Evolutionary conservation across 495 filamentous ascomycete species (phyloP).

Genomic region (Neurospora sp.): DNA sequence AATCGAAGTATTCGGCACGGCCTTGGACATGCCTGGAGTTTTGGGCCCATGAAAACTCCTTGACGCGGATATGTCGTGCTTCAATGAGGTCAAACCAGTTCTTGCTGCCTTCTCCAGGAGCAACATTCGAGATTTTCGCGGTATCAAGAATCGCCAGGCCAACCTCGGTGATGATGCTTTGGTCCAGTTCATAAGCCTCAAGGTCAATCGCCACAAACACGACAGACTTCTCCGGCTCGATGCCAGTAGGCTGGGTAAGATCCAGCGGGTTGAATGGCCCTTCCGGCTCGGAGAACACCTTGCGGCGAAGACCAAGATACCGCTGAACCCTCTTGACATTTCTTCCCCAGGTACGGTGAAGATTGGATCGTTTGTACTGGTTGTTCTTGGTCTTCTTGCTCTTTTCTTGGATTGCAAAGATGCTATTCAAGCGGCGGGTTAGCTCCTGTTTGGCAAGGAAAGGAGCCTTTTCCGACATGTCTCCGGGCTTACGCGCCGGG

Average conservation of each 20-base stretch:
- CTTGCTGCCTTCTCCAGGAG: conserved; percentile 48
- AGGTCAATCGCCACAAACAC: conserved; percentile 74
- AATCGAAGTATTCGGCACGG: conserved; percentile 65
- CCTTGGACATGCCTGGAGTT: conserved; percentile 60
- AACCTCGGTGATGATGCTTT: conserved; percentile 64
- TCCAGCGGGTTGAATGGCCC: conserved; percentile 2
- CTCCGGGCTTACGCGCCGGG: conserved; percentile 13
- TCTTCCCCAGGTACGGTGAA: conserved; percentile 36
- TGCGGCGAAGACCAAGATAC: conserved; percentile 54
- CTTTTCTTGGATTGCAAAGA: conserved; percentile 8
- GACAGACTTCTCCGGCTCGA: conserved; percentile 36
- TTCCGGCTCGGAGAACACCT: neutral
- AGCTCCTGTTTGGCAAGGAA: conserved; percentile 7
- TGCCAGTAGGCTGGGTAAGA: conserved; percentile 21
- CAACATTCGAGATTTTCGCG: conserved; percentile 35
- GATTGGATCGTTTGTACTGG: conserved; percentile 29
- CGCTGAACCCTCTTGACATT: conserved; percentile 52
- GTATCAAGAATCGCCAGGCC: conserved; percentile 80
- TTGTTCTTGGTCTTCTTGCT: conserved; percentile 33
- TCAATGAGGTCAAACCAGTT: conserved; percentile 57
- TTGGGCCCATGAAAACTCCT: conserved; percentile 50
- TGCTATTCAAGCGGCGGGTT: conserved; percentile 1
- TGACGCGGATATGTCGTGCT: conserved; percentile 65
- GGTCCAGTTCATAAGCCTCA: conserved; percentile 64
- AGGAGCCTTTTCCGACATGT: conserved; percentile 10